Base-by-base conservation (phyloP, 495 filamentous ascomycete genomes). In the Peziza echinospora region DNA sequence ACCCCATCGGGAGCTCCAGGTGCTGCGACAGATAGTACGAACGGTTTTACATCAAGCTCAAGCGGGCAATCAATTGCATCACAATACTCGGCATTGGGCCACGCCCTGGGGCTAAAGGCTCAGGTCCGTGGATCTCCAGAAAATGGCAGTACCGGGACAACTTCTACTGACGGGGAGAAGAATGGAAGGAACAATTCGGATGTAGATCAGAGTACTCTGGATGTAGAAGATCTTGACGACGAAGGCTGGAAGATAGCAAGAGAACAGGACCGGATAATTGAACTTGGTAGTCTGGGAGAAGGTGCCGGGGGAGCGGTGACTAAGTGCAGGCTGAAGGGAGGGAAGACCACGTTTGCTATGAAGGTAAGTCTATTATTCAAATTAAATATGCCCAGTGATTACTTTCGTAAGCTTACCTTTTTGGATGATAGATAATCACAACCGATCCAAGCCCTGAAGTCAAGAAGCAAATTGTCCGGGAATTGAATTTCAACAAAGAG, bases 391-490 rank as follows among this genome's bases (percentile, higher is more conserved):
- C 43, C 22, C 17, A 24, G 26, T 34, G 26, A n/a, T 26, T 21
- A 47, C 21, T 40, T 30, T 21, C 26, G 21, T 23, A 10, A 11
- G 19, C 30, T 37, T 11, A 37, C 30, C 13, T 37, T 0, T 3
- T 39, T 23, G 40, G 24, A 41, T 43, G 7, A 46, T 54, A 96
- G 89, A 79, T 97, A 52, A 96, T 97, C 56, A 96, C 91, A 3
- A 93, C 89, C 39, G 89, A 96, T 59, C 89, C 89, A 2, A 89
- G 94, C 52, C 87, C 86, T 19, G 87, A 93, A 60, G 83, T 96
- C 44, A 93, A 93, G 67, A 92, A 89, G 60, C 89, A 97, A 62
- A 97, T 96, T 49, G 71, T 93, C 51, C 82, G 89, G 48, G 89
- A 97, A 61, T 70, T 96, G 25, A 78, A 78, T 52, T 96, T 94